Evolutionary conservation across 805 yeast species (phyloP).

Genomic region (Candida quercuum): DNA sequence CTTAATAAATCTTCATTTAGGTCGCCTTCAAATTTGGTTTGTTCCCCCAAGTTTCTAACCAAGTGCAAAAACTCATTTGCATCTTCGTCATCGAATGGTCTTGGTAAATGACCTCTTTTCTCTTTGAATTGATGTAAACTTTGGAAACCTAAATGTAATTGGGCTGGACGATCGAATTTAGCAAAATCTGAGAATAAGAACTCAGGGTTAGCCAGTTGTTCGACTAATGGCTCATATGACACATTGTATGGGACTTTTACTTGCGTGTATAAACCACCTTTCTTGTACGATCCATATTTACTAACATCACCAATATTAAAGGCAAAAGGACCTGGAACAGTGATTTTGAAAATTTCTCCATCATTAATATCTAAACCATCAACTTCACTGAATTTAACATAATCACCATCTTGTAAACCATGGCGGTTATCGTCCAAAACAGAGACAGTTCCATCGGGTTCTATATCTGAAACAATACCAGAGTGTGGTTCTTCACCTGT

Average conservation of each 20-base stretch:
- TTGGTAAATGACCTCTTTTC: conserved; percentile 61
- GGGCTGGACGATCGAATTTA: conserved; percentile 88
- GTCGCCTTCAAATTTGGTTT: conserved; percentile 53
- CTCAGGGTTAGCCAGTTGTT: conserved; percentile 75
- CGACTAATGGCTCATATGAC: conserved; percentile 55
- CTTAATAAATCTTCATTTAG: conserved; percentile 61
- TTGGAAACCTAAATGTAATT: conserved; percentile 87
- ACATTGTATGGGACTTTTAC: conserved; percentile 75
- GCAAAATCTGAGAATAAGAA: conserved; percentile 82
- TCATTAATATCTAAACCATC: conserved; percentile 77
- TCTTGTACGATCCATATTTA: conserved; percentile 59
- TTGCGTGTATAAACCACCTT: conserved; percentile 90
- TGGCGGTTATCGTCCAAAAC: conserved; percentile 90
- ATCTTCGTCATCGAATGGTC: conserved; percentile 70
- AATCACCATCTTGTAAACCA: conserved; percentile 88
- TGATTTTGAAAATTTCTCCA: conserved; percentile 68
- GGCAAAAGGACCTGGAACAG: conserved; percentile 93
- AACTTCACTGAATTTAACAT: conserved; percentile 80
- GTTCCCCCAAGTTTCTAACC: conserved; percentile 52
- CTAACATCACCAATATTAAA: conserved; percentile 58
- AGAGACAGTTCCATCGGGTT: conserved; percentile 84
- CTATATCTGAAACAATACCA: conserved; percentile 89
- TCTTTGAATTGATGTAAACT: conserved; percentile 74
- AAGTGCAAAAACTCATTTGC: conserved; percentile 59
- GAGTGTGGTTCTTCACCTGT: conserved; percentile 89